Conservation (phyloP, 192 early-diverging fungal genomes). For the Mycoemilia scoparia region DNA sequence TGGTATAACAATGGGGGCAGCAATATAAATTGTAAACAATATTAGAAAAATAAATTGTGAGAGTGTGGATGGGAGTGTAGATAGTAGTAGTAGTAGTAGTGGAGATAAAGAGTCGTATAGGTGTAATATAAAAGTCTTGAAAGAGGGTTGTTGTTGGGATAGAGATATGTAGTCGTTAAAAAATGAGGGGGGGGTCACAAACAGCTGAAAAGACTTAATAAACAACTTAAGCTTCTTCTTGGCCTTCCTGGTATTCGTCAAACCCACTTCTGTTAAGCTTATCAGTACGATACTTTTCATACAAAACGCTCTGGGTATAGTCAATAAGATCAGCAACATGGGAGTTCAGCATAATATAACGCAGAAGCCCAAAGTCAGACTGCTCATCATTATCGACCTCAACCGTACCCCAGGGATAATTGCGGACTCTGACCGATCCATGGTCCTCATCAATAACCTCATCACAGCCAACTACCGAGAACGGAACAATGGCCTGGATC, state of each 20-base stretch:
- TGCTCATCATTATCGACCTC: conserved; percentile 92
- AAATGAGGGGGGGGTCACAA: too few species aligned
- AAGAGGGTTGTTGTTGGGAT: too few species aligned
- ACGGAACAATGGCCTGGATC: conserved; percentile 73
- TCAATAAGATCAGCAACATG: conserved; percentile 95
- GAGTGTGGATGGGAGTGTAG: too few species aligned
- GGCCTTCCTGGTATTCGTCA: conserved; percentile 13
- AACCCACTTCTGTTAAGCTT: conserved; percentile 46
- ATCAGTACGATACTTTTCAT: conserved; percentile 84
- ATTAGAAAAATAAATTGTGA: too few species aligned
- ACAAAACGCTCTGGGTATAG: conserved; percentile 85
- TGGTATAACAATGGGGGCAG: too few species aligned
- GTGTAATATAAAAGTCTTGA: too few species aligned
- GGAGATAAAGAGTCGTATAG: too few species aligned
- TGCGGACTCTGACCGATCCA: conserved; percentile 70
- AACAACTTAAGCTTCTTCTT: conserved; percentile 12
- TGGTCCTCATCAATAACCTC: conserved; percentile 55
- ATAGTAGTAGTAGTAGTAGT: too few species aligned
- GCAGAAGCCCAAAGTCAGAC: conserved; percentile 85
- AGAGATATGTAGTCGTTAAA: too few species aligned
- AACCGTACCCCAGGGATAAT: conserved; percentile 91
- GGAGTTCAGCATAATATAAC: conserved; percentile 81
- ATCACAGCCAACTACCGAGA: conserved; percentile 89
- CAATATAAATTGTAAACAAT: too few species aligned
- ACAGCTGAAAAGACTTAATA: too few species aligned